A percentile compares a stretch with the other conserved stretches of the same genome.
Evolutionary conservation across 345 rosid genomes (phyloP).

Genomic region (Eucalyptus sp.): DNA sequence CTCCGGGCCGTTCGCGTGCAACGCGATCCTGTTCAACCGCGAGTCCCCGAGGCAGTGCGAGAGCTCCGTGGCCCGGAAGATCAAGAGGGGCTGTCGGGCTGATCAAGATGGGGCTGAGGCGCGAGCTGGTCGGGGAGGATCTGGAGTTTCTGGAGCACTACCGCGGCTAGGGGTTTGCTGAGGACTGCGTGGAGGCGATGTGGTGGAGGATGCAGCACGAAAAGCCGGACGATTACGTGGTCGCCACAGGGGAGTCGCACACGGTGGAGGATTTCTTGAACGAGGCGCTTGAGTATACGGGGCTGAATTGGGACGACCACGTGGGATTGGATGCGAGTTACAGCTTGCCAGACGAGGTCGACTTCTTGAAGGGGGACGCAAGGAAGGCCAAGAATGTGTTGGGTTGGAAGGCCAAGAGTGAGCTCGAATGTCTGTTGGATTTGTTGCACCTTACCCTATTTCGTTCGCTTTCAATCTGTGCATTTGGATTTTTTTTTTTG

Average conservation of each 20-base stretch:
- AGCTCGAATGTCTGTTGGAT: no score
- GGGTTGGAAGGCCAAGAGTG: constrained; percentile 49
- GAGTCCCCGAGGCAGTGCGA: constrained; percentile 48
- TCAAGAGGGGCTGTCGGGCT: not conserved
- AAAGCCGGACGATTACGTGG: constrained; percentile 82
- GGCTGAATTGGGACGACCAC: constrained; percentile 38
- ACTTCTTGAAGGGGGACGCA: not conserved
- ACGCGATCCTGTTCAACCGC: constrained; percentile 78
- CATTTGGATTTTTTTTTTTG: no score
- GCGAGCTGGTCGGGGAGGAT: constrained; percentile 59
- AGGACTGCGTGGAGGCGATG: constrained; percentile 94
- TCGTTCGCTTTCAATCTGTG: no score
- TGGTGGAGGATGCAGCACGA: constrained; percentile 96
- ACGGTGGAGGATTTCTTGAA: constrained; percentile 77
- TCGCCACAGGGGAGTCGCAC: constrained; percentile 83
- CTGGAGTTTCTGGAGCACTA: constrained; percentile 37
- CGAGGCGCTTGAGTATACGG: constrained; percentile 52
- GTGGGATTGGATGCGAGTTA: constrained; percentile 28
- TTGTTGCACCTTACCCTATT: no score
- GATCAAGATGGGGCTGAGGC: constrained; percentile 66
- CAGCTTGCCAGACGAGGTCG: constrained; percentile 18
- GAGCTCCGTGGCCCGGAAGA: no score
- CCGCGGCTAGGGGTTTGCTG: constrained; percentile 86
- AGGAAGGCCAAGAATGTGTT: constrained; percentile 37
- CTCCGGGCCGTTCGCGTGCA: constrained; percentile 69